Evolutionary conservation across 306 rosid species (phyloP).

Genomic region (Castanospermum australe): DNA sequence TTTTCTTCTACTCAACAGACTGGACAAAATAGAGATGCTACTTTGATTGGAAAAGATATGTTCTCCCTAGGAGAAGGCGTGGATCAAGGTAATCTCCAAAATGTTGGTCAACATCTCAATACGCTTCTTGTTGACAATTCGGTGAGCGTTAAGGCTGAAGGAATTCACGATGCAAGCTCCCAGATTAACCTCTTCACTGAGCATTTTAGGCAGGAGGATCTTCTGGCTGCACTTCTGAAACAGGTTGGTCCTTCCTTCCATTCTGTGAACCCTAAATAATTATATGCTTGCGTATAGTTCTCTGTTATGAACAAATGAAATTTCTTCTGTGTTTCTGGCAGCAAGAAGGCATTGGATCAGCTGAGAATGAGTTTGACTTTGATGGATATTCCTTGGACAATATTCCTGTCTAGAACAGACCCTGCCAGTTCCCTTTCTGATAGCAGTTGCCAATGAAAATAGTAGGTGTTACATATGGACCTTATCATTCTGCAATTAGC

Average conservation of each 20-base stretch:
- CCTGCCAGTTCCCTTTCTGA: constrained; percentile 25
- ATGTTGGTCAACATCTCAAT: constrained; percentile 46
- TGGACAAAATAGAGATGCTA: constrained; percentile 47
- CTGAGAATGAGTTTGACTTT: constrained; percentile 75
- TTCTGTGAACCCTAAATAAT: neutral
- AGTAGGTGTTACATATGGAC: constrained; percentile 47
- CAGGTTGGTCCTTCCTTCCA: constrained; percentile 61
- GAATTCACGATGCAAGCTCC: constrained; percentile 35
- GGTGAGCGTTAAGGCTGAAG: constrained; percentile 63
- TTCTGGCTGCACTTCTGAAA: constrained; percentile 85
- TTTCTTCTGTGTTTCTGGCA: constrained; percentile 37
- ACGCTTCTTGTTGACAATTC: constrained; percentile 44
- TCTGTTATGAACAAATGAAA: neutral
- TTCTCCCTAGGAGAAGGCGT: constrained; percentile 46
- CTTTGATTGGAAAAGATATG: constrained; percentile 47
- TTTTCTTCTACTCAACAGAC: constrained; percentile 61
- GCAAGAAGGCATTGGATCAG: constrained; percentile 63
- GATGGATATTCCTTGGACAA: constrained; percentile 84
- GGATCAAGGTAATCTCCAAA: constrained; percentile 49
- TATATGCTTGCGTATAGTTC: neutral
- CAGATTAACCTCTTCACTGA: constrained; percentile 51
- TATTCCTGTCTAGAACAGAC: constrained; percentile 62
- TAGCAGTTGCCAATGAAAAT: constrained; percentile 60
- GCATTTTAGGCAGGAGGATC: constrained; percentile 84
- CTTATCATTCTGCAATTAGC: constrained; percentile 44